Evolutionary conservation across 352 stramenopile genomes (phyloP), one percentile per base, ranked within the genome.

Genomic region (Phytophthora crassamura): DNA sequence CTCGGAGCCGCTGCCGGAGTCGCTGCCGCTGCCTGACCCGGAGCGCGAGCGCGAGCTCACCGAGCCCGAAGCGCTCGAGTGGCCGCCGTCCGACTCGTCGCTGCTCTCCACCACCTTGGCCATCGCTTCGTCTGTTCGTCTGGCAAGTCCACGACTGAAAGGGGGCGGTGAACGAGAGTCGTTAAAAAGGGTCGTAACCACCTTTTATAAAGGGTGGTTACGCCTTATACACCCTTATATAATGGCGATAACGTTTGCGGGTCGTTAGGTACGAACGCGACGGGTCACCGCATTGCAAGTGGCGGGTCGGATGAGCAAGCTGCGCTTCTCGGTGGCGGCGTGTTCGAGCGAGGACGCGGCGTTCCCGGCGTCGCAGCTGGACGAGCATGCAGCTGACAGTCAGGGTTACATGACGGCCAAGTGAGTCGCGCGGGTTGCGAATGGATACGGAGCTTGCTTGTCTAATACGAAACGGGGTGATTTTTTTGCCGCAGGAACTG

Each of bases 321-420:
- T 97, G 45, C 86, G 82, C 43, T 97, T 96, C 67, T 65, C 75
- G 6, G 90, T 98, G 20, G 83, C 80, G 43, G 78, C 89, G 46
- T 97, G 80, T 58, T 95, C 91, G 25, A 91, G 90, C 30, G 90
- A 98, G 62, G 91, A 98, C 63, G 58, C 84, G 43, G 80, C 84
- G 39, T 97, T 93, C 54, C 90, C 89, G 15, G 90, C 86, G 22
- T 62, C 72, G 1, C 82, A 97, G 50, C 72, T 98, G n/a, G 95
- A 98, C 54, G 70, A 89, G 38, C 90, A 97, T 56, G 75, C 68
- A 14, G 64, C 70, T 38, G 75, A 43, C 42, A 89, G 73, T 45
- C 82, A 78, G 47, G 84, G 87, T 20, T 95, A 81, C 66, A 77
- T 95, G 71, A 97, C 92, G 33, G 84, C 90, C 30, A 88, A 77